A percentile compares a stretch with the other conserved stretches of the same genome.
Conservation (phyloP, 1,284 basidiomycete genomes). For the Clitocybe nebularis region DNA sequence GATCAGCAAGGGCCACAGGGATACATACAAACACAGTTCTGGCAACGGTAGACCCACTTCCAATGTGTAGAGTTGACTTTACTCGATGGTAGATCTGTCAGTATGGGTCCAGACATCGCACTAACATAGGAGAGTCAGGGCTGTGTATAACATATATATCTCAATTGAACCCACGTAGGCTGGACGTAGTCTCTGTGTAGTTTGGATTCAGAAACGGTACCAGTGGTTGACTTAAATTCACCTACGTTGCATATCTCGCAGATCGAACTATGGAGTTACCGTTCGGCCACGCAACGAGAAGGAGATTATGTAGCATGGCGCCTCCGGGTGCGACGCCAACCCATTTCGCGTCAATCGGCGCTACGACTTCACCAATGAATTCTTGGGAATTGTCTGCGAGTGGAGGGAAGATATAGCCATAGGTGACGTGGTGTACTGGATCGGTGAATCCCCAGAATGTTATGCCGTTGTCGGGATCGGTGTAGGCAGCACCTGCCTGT, state of each 20-base stretch:
- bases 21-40: conserved; percentile 40
- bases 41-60: conserved; percentile 56
- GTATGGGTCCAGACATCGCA: conserved; percentile 38
- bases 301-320: conserved; percentile 50
- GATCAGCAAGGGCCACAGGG: too few relatives aligned
- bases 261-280: conserved; percentile 47
- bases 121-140: conserved; percentile 17
- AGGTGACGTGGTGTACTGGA: conserved; percentile 44
- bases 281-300: conserved; percentile 59
- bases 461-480: conserved; percentile 52
- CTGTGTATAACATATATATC: neutral
- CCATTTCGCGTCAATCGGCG: conserved; percentile 51
- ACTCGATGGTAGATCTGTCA: conserved; percentile 40
- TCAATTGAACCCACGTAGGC: conserved; percentile 34
- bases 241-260: conserved; percentile 49
- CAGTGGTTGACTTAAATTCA: conserved; percentile 16
- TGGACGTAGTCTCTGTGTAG: conserved; percentile 37
- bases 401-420: conserved; percentile 54
- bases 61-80: conserved; percentile 50
- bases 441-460: conserved; percentile 51
- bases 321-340: conserved; percentile 52
- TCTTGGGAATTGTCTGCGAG: conserved; percentile 33
- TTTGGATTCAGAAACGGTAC: neutral
- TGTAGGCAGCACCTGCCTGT: conserved; percentile 35
- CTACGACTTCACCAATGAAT: conserved; percentile 61